Evolutionary conservation across 2,329 filamentous ascomycete genomes (phyloP).

Genomic region (Fusarium austroafricanum): DNA sequence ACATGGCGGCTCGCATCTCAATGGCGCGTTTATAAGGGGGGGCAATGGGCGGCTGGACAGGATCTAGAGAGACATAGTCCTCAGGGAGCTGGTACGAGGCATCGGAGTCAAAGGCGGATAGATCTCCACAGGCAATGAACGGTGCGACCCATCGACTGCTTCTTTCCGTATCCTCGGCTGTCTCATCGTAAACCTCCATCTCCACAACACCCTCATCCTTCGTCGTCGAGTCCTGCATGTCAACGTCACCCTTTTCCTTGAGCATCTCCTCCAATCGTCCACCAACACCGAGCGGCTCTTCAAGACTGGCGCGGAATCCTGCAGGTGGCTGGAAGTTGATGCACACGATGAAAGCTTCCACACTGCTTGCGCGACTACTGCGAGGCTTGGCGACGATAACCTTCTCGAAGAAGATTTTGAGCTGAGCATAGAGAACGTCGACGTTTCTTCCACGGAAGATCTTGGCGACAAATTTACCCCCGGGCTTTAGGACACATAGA

Average conservation of each 20-base stretch:
- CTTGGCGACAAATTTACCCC: conserved; percentile 97
- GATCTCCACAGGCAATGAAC: conserved; percentile 96
- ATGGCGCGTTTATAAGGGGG: conserved; percentile 94
- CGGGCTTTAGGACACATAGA: conserved; percentile 89
- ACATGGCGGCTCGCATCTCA: conserved; percentile 68
- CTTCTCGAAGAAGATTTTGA: conserved; percentile 86
- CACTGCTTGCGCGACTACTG: conserved; percentile 93
- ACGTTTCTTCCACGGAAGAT: conserved; percentile 96
- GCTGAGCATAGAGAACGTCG: conserved; percentile 93
- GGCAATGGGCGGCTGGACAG: conserved; percentile 93
- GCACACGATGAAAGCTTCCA: conserved; percentile 97
- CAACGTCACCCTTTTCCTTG: conserved; percentile 52
- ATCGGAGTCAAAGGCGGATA: conserved; percentile 95
- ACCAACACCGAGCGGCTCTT: conserved; percentile 78
- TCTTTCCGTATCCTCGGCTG: conserved; percentile 42
- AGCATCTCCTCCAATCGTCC: conserved; percentile 64
- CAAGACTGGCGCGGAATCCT: conserved; percentile 80
- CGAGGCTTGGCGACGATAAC: conserved; percentile 94
- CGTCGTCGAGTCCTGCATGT: conserved; percentile 58
- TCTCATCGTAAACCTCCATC: conserved; percentile 62
- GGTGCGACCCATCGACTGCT: conserved; percentile 86
- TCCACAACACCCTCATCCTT: conserved; percentile 56
- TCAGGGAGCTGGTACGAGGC: conserved; percentile 92
- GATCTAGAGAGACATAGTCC: conserved; percentile 87
- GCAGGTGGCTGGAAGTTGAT: conserved; percentile 85